phyloP scores from a whole-genome alignment of 2,329 filamentous ascomycete genomes.

The Ceratocystis papillata region DNA sequence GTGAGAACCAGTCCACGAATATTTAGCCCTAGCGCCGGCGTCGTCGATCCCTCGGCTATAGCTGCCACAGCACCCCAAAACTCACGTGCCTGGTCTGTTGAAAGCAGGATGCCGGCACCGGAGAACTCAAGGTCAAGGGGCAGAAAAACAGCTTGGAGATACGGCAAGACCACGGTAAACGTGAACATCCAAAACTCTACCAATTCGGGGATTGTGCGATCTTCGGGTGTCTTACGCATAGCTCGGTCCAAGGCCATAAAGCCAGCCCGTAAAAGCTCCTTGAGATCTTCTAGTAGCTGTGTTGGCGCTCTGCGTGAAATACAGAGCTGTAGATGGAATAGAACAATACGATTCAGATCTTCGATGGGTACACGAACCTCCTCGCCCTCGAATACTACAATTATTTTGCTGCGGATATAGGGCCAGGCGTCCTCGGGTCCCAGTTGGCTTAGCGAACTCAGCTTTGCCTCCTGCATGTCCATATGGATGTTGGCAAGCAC shows the following conservation, averaged over 20 bases:
- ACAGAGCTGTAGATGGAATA: constrained; percentile 66
- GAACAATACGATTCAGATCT: constrained; percentile 72
- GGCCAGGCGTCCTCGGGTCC: constrained; percentile 70
- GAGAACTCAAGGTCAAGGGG: constrained; percentile 89
- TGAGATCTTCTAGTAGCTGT: constrained; percentile 62
- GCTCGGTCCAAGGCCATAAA: constrained; percentile 81
- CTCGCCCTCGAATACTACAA: constrained; percentile 72
- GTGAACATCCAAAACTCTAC: constrained; percentile 93
- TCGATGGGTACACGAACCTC: constrained; percentile 70
- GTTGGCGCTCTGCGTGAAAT: constrained; percentile 61
- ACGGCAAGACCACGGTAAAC: constrained; percentile 81
- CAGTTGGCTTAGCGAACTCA: constrained; percentile 17
- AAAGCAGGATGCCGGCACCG: constrained; percentile 70
- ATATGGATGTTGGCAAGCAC: constrained; percentile 20
- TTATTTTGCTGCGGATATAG: constrained; percentile 60
- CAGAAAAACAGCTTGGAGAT: constrained; percentile 89
- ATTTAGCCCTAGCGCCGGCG: constrained; percentile 37
- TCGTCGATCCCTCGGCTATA: constrained; percentile 19
- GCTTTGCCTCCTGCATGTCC: constrained; percentile 20
- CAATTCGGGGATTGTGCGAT: constrained; percentile 76
- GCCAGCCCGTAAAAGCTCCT: constrained; percentile 65
- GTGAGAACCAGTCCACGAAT: constrained; percentile 81
- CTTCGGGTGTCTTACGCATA: constrained; percentile 66
- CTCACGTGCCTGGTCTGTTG: constrained; percentile 65
- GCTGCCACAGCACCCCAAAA: constrained; percentile 66